phyloP scores from a whole-genome alignment of 805 yeast species.

The Kazachstania taianensis region DNA sequence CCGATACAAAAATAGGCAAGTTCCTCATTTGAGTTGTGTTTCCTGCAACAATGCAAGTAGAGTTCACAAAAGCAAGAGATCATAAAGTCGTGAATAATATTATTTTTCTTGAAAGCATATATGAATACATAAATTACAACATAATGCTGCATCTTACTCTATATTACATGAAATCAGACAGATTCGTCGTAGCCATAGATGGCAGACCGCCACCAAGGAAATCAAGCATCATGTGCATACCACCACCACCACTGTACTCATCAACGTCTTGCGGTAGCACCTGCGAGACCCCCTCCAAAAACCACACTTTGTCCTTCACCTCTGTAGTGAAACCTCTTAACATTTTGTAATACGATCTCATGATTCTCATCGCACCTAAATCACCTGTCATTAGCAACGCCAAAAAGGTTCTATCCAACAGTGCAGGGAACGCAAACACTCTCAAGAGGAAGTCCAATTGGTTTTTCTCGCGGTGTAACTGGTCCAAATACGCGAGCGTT shows the following conservation, averaged over 20 bases:
- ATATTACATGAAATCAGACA: slow-evolving; percentile 25
- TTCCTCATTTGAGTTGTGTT: too few species aligned
- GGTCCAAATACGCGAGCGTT: slow-evolving; percentile 77
- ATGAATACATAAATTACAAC: neutral
- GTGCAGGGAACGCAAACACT: slow-evolving; percentile 88
- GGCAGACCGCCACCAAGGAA: slow-evolving; percentile 63
- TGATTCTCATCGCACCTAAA: slow-evolving; percentile 77
- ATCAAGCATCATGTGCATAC: slow-evolving; percentile 87
- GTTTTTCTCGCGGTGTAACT: slow-evolving; percentile 68
- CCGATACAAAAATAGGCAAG: too few species aligned
- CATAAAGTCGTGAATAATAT: neutral
- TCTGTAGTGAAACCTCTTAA: slow-evolving; percentile 74
- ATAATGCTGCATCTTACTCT: too few species aligned
- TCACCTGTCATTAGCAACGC: slow-evolving; percentile 78
- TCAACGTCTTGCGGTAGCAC: slow-evolving; percentile 90
- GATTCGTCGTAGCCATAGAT: slow-evolving; percentile 36
- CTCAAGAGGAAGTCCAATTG: slow-evolving; percentile 79
- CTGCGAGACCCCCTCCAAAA: slow-evolving; percentile 80
- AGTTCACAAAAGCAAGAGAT: neutral
- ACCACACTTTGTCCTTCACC: slow-evolving; percentile 88
- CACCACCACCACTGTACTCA: slow-evolving; percentile 86
- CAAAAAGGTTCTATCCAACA: slow-evolving; percentile 71
- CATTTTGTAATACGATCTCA: slow-evolving; percentile 78
- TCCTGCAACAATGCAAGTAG: neutral
- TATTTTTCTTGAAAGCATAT: neutral